Conservation (phyloP, 2,329 filamentous ascomycete genomes). For the Exutisphaerella laricina region DNA sequence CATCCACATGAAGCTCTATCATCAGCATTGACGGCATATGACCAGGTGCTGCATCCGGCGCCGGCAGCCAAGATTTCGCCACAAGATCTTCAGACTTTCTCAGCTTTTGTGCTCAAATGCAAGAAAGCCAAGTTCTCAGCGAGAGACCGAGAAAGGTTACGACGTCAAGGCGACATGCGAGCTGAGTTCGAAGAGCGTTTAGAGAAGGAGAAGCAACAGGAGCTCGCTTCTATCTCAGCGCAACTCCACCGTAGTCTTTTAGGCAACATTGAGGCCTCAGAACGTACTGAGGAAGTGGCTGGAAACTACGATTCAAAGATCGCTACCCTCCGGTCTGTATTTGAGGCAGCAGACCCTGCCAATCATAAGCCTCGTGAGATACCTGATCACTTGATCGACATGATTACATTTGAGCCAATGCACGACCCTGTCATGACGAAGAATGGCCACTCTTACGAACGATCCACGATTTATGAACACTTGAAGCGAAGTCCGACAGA, state of each 20-base stretch:
- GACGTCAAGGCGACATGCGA: slow-evolving; percentile 55
- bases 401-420: slow-evolving; percentile 39
- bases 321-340: slow-evolving; percentile 41
- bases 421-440: slow-evolving; percentile 56
- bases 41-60: slow-evolving; percentile 43
- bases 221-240: slow-evolving; percentile 32
- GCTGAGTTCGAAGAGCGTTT: slow-evolving; percentile 53
- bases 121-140: slow-evolving; percentile 85
- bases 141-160: slow-evolving; percentile 57
- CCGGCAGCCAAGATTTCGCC: slow-evolving; percentile 51
- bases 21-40: slow-evolving; percentile 67
- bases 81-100: slow-evolving; percentile 46
- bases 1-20: slow-evolving; percentile 67
- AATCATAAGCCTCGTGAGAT: slow-evolving; percentile 51
- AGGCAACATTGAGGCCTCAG: slow-evolving; percentile 40
- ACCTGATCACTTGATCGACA: slow-evolving; percentile 71
- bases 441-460: slow-evolving; percentile 85
- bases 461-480: slow-evolving; percentile 78
- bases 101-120: slow-evolving; percentile 66
- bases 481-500: slow-evolving; percentile 69
- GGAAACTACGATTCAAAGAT: slow-evolving; percentile 38
- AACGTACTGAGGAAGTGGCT: slow-evolving; percentile 45
- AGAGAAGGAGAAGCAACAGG: slow-evolving; percentile 42
- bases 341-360: slow-evolving; percentile 43
- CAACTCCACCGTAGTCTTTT: slow-evolving; percentile 34